These are phyloP conservation scores for Fusarium liriodendri DNA, from an alignment of 2,329 filamentous ascomycete species.

Conservation along the genomic window DNA sequence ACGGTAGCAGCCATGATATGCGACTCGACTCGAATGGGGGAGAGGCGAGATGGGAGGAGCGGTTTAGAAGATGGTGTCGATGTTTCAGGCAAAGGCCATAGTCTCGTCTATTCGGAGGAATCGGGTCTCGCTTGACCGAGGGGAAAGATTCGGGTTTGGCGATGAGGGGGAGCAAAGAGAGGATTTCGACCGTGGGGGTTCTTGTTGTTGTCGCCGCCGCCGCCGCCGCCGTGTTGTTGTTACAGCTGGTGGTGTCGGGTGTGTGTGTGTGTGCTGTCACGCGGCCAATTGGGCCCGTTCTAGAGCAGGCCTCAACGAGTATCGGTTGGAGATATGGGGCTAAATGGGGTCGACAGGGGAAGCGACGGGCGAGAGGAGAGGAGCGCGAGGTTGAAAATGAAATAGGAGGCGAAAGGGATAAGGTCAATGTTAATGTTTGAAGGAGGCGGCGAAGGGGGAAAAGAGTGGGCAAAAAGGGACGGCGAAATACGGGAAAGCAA, in stretches of 20 bases:
- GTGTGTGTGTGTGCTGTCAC: constrained; percentile 18
- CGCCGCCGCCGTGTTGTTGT: neutral
- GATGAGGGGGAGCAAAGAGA: constrained; percentile 2
- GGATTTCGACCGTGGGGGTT: neutral
- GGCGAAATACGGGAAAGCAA: neutral
- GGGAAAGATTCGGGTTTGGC: neutral
- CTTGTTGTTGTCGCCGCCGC: neutral
- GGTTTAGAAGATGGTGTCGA: neutral
- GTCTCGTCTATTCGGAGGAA: constrained; percentile 8
- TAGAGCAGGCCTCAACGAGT: constrained; percentile 21
- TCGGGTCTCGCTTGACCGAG: neutral
- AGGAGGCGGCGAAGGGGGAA: neutral
- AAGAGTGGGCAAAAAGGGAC: neutral
- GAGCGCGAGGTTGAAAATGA: constrained; percentile 50
- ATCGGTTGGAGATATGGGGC: neutral
- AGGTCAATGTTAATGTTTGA: neutral
- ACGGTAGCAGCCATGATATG: constrained; percentile 48
- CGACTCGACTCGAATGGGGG: neutral
- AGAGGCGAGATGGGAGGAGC: neutral
- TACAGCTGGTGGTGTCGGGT: neutral
- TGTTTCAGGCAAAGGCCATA: constrained; percentile 31
- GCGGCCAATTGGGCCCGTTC: constrained; percentile 27
- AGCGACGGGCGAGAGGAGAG: neutral
- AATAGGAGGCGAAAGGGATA: neutral
- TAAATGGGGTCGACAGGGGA: neutral